phyloP scores from a whole-genome alignment of 345 rosid species.

The Dovyalis caffra region DNA sequence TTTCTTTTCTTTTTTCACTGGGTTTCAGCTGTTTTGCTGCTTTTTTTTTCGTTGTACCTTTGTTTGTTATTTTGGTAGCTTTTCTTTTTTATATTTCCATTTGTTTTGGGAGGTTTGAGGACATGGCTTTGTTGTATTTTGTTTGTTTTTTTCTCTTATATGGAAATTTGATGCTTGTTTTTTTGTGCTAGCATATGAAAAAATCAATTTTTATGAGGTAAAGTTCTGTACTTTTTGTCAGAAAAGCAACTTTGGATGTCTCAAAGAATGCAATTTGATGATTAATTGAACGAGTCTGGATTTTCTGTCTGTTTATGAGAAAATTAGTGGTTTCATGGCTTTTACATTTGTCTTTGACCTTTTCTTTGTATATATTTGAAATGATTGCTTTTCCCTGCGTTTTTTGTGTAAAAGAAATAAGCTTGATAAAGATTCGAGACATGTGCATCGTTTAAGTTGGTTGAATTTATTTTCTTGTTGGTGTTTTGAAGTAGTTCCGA shows the following conservation, averaged over 20 bases:
- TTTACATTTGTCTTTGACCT: neutral
- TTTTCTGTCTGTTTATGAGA: neutral
- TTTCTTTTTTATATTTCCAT: slow-evolving; percentile 1
- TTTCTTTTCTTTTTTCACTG: slow-evolving; percentile 2
- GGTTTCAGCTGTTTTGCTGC: slow-evolving; percentile 6
- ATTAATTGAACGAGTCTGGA: neutral
- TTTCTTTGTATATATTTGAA: neutral
- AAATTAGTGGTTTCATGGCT: neutral
- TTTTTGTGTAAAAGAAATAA: neutral
- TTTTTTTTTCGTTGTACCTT: neutral
- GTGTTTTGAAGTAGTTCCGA: neutral
- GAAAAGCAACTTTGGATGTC: neutral
- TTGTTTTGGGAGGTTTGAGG: neutral
- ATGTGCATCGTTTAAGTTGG: neutral
- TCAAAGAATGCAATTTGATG: neutral
- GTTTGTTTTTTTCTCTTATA: neutral
- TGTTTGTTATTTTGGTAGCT: neutral
- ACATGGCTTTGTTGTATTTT: slow-evolving; percentile 5
- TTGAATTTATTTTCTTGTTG: neutral
- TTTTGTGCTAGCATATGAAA: neutral
- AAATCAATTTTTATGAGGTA: neutral
- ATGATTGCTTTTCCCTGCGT: neutral
- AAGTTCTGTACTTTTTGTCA: slow-evolving; percentile 9
- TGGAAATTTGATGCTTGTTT: neutral
- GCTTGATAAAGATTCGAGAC: neutral